A percentile compares a stretch with the other conserved stretches of the same genome.
Conservation (phyloP, 371 early-diverging fungal species). For the Basidiobolus meristosporus region DNA sequence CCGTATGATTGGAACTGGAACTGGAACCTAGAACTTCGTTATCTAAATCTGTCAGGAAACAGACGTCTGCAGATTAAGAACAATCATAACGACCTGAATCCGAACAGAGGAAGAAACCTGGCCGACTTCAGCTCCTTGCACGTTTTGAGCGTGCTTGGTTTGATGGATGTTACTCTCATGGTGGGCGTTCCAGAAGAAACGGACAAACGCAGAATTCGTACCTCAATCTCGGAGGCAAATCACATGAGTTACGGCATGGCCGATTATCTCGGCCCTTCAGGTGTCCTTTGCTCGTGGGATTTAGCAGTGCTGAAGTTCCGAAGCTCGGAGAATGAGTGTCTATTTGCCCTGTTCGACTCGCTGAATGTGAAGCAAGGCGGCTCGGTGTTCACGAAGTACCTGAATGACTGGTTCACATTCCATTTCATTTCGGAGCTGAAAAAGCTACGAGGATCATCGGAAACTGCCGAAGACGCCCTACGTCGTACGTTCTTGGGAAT, state of each 20-base stretch:
- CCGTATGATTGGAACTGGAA: conserved; percentile 95
- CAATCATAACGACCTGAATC: conserved; percentile 16
- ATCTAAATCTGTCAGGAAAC: conserved; percentile 82
- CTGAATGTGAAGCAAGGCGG: conserved; percentile 30
- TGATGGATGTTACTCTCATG: conserved; percentile 76
- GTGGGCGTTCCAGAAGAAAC: conserved; percentile 69
- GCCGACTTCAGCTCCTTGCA: conserved; percentile 60
- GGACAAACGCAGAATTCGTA: conserved; percentile 62
- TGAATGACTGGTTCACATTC: conserved; percentile 45
- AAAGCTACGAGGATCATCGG: conserved; percentile 23
- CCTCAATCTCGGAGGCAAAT: conserved; percentile 59
- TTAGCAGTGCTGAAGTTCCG: conserved; percentile 62
- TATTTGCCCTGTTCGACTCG: conserved; percentile 80
- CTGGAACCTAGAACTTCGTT: conserved; percentile 76
- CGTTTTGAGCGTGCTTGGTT: conserved; percentile 55
- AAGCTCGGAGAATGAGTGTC: conserved; percentile 55
- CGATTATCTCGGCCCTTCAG: conserved; percentile 48
- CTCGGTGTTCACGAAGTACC: conserved; percentile 35
- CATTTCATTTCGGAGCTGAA: conserved; percentile 52
- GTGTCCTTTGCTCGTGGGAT: conserved; percentile 55
- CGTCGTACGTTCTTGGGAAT: conserved; percentile 55
- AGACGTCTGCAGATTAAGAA: conserved; percentile 70
- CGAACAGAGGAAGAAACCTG: conserved; percentile 27
- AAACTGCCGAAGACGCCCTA: conserved; percentile 31
- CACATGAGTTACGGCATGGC: conserved; percentile 76